phyloP scores from a whole-genome alignment of 75 land plant genomes.

The Sequoiadendron giganteum region DNA sequence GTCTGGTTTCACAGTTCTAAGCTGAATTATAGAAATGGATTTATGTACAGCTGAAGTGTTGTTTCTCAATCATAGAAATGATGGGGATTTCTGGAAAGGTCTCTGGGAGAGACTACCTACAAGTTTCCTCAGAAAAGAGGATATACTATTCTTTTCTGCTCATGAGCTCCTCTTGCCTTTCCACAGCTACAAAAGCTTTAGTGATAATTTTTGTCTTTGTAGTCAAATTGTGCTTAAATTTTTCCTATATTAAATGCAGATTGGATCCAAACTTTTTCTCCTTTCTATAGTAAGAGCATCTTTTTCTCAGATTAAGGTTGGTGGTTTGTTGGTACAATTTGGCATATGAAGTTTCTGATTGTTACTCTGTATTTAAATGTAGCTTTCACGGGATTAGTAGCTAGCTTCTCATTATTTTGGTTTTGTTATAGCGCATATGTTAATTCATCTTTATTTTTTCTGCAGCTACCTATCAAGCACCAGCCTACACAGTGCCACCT shows the following conservation, averaged over 20 bases:
- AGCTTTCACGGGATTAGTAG: not conserved
- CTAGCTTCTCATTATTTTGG: not conserved
- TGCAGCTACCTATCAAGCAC: constrained; percentile 53
- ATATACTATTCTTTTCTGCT: not conserved
- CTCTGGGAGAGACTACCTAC: not conserved
- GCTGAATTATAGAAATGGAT: not conserved
- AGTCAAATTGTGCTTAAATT: not conserved
- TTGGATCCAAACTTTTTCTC: not conserved
- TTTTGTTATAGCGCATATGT: not conserved
- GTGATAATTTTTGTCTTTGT: not conserved
- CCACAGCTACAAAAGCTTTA: not conserved
- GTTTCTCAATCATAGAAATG: not conserved
- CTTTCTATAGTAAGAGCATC: too few species aligned
- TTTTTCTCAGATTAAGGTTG: too few species aligned
- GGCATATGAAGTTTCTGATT: not conserved
- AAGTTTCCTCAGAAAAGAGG: not conserved
- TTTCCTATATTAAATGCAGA: not conserved
- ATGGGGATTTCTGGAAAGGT: not conserved
- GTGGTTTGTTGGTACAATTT: too few species aligned
- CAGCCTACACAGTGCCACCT: constrained; percentile 46
- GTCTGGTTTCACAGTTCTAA: not conserved
- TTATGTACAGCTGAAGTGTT: not conserved
- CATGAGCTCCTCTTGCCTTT: not conserved
- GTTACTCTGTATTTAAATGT: not conserved
- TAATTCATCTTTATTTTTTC: not conserved